phyloP scores from a whole-genome alignment of 2,329 filamentous ascomycete species.

The Colletotrichum limetticola region DNA sequence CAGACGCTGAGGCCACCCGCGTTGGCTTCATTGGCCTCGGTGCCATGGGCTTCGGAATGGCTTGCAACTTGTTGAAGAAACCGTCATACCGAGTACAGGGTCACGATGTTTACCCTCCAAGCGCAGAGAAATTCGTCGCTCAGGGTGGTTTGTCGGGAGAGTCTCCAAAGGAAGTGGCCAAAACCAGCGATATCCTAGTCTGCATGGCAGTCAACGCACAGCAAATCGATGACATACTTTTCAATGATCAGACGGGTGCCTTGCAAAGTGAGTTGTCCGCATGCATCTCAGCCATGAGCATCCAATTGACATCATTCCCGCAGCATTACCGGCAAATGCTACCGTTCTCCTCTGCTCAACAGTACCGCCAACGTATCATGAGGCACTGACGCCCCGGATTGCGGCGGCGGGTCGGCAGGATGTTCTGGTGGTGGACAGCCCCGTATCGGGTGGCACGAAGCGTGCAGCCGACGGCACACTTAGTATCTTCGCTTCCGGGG shows the following conservation, averaged over 20 bases:
- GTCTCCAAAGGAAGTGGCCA: constrained; percentile 41
- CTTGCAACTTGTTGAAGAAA: constrained; percentile 44
- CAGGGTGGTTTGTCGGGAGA: constrained; percentile 37
- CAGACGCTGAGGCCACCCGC: constrained; percentile 14
- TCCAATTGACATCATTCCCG: not conserved
- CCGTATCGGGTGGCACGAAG: constrained; percentile 77
- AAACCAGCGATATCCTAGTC: constrained; percentile 44
- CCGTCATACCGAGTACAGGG: constrained; percentile 43
- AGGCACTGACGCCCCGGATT: constrained; percentile 26
- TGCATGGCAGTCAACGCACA: constrained; percentile 49
- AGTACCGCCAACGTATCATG: constrained; percentile 44
- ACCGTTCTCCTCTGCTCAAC: constrained; percentile 47
- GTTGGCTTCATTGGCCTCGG: constrained; percentile 50
- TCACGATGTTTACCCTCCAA: constrained; percentile 44
- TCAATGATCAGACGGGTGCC: constrained; percentile 42
- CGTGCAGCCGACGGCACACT: constrained; percentile 78
- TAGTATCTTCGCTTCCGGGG: constrained; percentile 70
- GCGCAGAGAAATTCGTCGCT: constrained; percentile 43
- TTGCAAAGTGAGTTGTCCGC: constrained; percentile 20
- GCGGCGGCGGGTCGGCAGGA: constrained; percentile 27
- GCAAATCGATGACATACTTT: constrained; percentile 47
- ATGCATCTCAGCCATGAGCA: not conserved
- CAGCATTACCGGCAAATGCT: constrained; percentile 31
- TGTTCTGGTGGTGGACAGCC: constrained; percentile 71
- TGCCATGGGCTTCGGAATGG: constrained; percentile 52